A percentile compares a stretch with the other conserved stretches of the same genome.
phyloP scores from a whole-genome alignment of 768 basidiomycete genomes.

The Boletus rubescentipes region DNA sequence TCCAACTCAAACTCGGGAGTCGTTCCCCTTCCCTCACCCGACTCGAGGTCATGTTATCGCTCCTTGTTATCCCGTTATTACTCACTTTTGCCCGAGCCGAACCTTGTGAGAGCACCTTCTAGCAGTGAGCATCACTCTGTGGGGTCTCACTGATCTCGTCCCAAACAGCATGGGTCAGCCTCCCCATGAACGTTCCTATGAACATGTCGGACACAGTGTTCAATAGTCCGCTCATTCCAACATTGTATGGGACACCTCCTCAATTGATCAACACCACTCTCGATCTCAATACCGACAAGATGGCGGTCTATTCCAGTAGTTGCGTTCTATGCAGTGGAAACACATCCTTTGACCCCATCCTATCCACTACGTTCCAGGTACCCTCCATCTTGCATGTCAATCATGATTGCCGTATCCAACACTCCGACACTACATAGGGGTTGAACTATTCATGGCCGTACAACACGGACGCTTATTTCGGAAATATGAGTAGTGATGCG shows the following conservation, averaged over 20 bases:
- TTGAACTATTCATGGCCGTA: conserved; percentile 16
- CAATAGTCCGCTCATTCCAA: conserved; percentile 17
- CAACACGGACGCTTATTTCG: conserved; percentile 4
- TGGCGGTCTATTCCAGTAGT: conserved; percentile 20
- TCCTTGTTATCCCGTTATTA: neutral
- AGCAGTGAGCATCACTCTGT: neutral
- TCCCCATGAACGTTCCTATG: conserved; percentile 14
- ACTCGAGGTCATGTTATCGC: neutral
- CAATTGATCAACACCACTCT: conserved; percentile 17
- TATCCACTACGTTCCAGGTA: conserved; percentile 19
- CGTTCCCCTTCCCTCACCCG: neutral
- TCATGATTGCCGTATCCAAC: neutral
- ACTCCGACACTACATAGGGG: neutral
- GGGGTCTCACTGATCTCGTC: neutral
- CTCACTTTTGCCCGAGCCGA: neutral
- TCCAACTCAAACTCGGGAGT: neutral
- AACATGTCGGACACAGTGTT: conserved; percentile 13
- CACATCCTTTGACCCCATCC: conserved; percentile 10
- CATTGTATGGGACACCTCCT: conserved; percentile 17
- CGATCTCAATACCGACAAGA: conserved; percentile 17
- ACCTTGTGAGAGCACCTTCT: conserved; percentile 3
- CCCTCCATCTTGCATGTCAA: neutral
- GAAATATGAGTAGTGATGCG: conserved; percentile 13
- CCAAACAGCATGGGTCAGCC: conserved; percentile 17
- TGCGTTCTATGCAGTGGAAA: conserved; percentile 24